phyloP scores from a whole-genome alignment of 2,329 filamentous ascomycete genomes.

The Corinectria fuckeliana region DNA sequence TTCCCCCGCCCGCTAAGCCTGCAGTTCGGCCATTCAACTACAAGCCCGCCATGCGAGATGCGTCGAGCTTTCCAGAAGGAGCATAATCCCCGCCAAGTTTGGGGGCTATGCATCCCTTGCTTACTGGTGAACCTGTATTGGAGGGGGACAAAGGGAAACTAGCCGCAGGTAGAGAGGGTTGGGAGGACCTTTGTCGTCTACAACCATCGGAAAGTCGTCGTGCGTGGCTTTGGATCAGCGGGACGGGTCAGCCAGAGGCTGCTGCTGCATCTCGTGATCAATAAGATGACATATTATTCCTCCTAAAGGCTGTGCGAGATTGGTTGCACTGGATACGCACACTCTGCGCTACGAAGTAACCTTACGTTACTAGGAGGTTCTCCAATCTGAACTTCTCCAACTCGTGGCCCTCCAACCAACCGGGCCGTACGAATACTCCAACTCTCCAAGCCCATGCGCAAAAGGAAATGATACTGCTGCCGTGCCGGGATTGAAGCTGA shows the following conservation, averaged over 20 bases:
- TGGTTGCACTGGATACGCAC: neutral
- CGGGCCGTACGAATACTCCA: conserved; percentile 10
- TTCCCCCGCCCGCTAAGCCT: neutral
- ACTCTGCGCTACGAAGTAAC: neutral
- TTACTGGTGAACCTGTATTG: neutral
- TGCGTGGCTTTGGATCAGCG: neutral
- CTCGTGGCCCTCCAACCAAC: neutral
- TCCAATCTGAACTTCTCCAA: conserved; percentile 3
- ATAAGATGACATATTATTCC: neutral
- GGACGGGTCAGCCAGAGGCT: neutral
- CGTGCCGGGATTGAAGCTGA: neutral
- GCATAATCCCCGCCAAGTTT: conserved; percentile 3
- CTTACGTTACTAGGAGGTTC: too few relatives aligned
- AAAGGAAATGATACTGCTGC: neutral
- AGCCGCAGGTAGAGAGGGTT: neutral
- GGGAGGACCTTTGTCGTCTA: conserved; percentile 10
- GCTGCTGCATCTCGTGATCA: neutral
- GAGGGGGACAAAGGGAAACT: neutral
- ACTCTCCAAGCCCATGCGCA: neutral
- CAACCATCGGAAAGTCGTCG: too few relatives aligned
- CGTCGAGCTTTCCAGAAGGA: conserved; percentile 8
- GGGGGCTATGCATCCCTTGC: neutral
- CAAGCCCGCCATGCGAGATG: conserved; percentile 6
- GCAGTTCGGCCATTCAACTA: neutral
- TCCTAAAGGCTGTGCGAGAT: neutral